Evolutionary conservation across 805 yeast genomes (phyloP).

Genomic region (Candida vaughaniae): DNA sequence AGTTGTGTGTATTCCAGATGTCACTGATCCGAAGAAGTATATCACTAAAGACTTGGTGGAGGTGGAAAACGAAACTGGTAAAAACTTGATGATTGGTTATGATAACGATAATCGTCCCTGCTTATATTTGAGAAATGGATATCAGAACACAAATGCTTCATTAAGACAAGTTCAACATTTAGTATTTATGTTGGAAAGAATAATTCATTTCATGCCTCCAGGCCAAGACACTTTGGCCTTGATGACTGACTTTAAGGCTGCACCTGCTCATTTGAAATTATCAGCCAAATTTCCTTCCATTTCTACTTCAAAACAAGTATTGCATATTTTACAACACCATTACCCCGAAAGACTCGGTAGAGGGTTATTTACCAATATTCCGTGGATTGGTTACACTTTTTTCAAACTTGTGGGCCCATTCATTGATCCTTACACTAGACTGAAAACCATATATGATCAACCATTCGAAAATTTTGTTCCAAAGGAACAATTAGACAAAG

Average conservation of each 20-base stretch:
- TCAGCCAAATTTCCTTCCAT: slow-evolving; percentile 48
- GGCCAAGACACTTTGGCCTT: slow-evolving; percentile 58
- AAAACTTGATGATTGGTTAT: slow-evolving; percentile 52
- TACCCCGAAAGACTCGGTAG: slow-evolving; percentile 59
- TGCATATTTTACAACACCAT: slow-evolving; percentile 54
- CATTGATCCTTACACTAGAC: slow-evolving; percentile 57
- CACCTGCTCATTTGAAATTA: slow-evolving; percentile 35
- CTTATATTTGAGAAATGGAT: slow-evolving; percentile 51
- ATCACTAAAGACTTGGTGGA: slow-evolving; percentile 44
- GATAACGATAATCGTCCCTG: slow-evolving; percentile 55
- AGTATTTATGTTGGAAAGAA: slow-evolving; percentile 56
- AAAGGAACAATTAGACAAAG: slow-evolving; percentile 48
- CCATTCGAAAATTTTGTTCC: slow-evolving; percentile 58
- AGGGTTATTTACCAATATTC: slow-evolving; percentile 54
- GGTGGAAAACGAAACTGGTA: slow-evolving; percentile 53
- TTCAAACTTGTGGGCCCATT: slow-evolving; percentile 57
- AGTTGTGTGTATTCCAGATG: slow-evolving; percentile 28
- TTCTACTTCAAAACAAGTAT: slow-evolving; percentile 48
- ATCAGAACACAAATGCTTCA: slow-evolving; percentile 54
- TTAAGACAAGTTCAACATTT: slow-evolving; percentile 55
- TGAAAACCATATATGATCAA: slow-evolving; percentile 56
- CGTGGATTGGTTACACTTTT: slow-evolving; percentile 57
- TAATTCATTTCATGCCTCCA: slow-evolving; percentile 54
- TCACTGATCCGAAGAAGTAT: slow-evolving; percentile 24
- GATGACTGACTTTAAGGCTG: slow-evolving; percentile 54